phyloP scores from a whole-genome alignment of 177 flowering plant species.

The Tripterygium wilfordii region DNA sequence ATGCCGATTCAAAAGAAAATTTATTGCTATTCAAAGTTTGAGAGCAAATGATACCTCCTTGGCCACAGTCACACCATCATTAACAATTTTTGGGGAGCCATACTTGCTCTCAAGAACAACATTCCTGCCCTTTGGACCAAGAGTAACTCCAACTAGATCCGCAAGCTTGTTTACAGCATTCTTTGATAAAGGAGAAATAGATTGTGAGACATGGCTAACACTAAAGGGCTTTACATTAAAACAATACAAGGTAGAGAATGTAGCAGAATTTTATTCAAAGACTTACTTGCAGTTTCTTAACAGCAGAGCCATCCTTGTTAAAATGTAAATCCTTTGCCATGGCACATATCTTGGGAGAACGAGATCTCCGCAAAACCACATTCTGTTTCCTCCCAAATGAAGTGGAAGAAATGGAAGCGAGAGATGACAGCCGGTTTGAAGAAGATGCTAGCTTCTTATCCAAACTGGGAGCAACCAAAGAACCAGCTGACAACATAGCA shows the following conservation, averaged over 20 bases:
- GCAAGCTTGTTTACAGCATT: slow-evolving; percentile 96
- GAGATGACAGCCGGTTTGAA: slow-evolving; percentile 51
- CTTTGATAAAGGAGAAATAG: slow-evolving; percentile 23
- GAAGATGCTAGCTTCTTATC: slow-evolving; percentile 38
- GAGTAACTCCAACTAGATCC: slow-evolving; percentile 95
- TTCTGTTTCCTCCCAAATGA: slow-evolving; percentile 34
- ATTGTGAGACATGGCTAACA: neutral
- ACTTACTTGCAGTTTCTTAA: slow-evolving; percentile 82
- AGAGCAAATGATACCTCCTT: slow-evolving; percentile 53
- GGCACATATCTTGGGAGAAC: slow-evolving; percentile 47
- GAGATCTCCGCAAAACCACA: slow-evolving; percentile 24
- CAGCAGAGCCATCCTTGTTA: slow-evolving; percentile 93
- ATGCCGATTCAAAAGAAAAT: too few relatives aligned
- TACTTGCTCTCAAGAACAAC: slow-evolving; percentile 98
- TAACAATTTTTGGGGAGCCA: slow-evolving; percentile 94
- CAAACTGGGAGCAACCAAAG: slow-evolving; percentile 45
- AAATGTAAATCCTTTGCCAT: slow-evolving; percentile 92
- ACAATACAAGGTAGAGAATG: neutral
- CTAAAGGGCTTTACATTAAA: too few relatives aligned
- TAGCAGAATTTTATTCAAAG: neutral
- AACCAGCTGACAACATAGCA: slow-evolving; percentile 56
- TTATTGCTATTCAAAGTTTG: too few relatives aligned
- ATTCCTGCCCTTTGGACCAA: slow-evolving; percentile 98
- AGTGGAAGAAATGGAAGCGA: slow-evolving; percentile 50
- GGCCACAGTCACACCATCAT: slow-evolving; percentile 97